A percentile compares a stretch with the other conserved stretches of the same genome.
These are phyloP conservation scores for Penicillium daleae DNA, from an alignment of 495 filamentous ascomycete species.

Conservation along the genomic window DNA sequence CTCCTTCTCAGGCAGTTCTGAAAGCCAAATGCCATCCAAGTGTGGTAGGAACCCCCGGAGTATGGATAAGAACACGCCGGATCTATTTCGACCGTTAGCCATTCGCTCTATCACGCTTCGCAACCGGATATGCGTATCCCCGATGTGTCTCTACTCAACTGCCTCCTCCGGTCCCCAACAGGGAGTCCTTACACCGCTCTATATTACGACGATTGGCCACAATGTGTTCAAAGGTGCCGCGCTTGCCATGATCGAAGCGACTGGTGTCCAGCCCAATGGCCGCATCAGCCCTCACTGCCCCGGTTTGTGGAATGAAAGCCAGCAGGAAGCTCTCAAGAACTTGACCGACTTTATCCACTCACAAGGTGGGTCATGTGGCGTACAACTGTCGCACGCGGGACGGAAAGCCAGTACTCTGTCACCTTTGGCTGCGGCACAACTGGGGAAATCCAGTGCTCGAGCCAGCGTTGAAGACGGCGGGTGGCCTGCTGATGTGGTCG, in stretches of 20 bases:
- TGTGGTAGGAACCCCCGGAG: too few species aligned
- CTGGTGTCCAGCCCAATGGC: conserved; percentile 61
- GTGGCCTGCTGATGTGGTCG: too few species aligned
- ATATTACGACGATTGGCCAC: conserved; percentile 3
- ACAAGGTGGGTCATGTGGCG: conserved; percentile 42
- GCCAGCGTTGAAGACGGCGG: too few species aligned
- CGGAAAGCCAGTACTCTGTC: too few species aligned
- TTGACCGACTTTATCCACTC: conserved; percentile 57
- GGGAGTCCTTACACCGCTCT: not conserved
- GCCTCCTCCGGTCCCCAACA: not conserved
- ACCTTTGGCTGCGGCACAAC: too few species aligned
- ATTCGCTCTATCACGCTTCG: conserved; percentile 7
- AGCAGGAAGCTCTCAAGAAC: conserved; percentile 57
- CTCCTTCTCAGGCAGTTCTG: too few species aligned
- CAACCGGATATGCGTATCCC: conserved; percentile 11
- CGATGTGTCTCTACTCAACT: conserved; percentile 59
- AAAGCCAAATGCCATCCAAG: too few species aligned
- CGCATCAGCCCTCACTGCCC: conserved; percentile 65
- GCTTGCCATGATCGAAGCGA: conserved; percentile 64
- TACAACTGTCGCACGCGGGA: too few species aligned
- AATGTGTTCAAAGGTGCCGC: conserved; percentile 53
- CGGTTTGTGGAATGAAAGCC: conserved; percentile 66
- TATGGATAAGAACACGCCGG: not conserved
- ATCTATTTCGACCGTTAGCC: not conserved
- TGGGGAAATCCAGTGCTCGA: too few species aligned